These are phyloP conservation scores for Ogataea allantospora DNA, from an alignment of 805 yeast genomes.

Conservation along the genomic window DNA sequence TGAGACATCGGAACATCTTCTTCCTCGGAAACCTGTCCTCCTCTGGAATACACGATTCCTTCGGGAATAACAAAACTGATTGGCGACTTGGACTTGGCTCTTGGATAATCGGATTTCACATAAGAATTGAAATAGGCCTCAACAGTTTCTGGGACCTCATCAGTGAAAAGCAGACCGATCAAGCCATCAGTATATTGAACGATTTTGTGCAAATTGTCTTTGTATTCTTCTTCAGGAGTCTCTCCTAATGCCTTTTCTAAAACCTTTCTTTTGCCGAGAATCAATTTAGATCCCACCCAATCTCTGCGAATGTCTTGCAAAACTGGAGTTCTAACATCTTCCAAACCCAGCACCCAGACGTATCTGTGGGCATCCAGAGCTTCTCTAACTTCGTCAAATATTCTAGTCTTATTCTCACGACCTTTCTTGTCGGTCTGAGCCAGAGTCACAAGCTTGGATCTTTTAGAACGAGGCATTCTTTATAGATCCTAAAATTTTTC, in stretches of 20 bases:
- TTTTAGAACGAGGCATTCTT: conserved; percentile 92
- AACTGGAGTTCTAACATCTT: conserved; percentile 94
- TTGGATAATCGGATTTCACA: conserved; percentile 76
- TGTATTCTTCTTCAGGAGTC: conserved; percentile 84
- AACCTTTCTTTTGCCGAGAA: conserved; percentile 91
- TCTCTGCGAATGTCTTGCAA: conserved; percentile 88
- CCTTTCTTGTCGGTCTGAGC: conserved; percentile 97
- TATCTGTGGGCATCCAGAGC: conserved; percentile 74
- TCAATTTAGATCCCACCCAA: conserved; percentile 87
- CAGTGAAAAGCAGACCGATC: conserved; percentile 84
- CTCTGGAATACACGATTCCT: conserved; percentile 91
- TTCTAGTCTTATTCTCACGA: conserved; percentile 83
- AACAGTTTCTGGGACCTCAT: conserved; percentile 89
- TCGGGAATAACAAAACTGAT: conserved; percentile 81
- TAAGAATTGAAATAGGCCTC: conserved; percentile 79
- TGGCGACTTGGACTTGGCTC: conserved; percentile 86
- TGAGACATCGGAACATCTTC: conserved; percentile 98
- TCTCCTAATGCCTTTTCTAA: conserved; percentile 91
- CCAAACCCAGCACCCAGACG: conserved; percentile 82
- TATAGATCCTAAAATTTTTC: conserved; percentile 9
- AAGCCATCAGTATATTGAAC: conserved; percentile 68
- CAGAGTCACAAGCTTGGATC: conserved; percentile 92
- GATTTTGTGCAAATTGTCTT: conserved; percentile 74
- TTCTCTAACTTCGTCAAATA: conserved; percentile 86
- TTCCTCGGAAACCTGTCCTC: conserved; percentile 84